Base-by-base conservation (phyloP, 2,329 filamentous ascomycete genomes). In the Trichophyton equinum region DNA sequence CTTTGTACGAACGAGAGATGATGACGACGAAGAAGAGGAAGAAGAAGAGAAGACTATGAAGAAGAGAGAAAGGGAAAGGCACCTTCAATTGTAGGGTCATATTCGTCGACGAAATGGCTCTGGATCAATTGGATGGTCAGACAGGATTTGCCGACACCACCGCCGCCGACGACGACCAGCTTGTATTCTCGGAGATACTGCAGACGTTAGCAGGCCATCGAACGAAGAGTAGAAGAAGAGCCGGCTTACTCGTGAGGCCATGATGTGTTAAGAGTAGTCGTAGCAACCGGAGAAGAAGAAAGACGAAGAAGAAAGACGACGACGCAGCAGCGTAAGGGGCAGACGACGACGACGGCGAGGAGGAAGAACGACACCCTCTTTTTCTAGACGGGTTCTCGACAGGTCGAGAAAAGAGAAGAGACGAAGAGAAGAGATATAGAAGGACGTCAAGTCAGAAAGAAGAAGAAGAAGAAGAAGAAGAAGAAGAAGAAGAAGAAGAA, bases 81-180 rank as follows among this genome's bases (percentile, higher is more conserved):
- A 78, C 94, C 94, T 88, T 99, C 94, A 72, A 99, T 97, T 71
- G 94, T 99, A 62, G 94, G 94, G 77, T 99, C 94, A 77, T 99
- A 99, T 77, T 97, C 94, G 77, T 97, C 94, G 74, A 97, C 92
- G 80, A 99, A 99, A 76, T 99, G 94, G 76, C 88, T 92, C 79
- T 91, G 87, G 71, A 89, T 90, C 77, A 92, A 85, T 81, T 97
- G 94, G 73, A 99, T 97, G 62, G 94, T 97, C 81, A 99, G 84
- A 79, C 94, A 97, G 64, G 92, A 97, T 82, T 99, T 99, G 79
- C 94, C 94, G 67, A 99, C 94, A 76, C 94, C 94, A 82, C 94
- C 94, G 71, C 95, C 94, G 70, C 94, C 94, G 67, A 99, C 91
- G 64, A 97, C 94, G 64, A 99, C 94, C 78, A 96, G 79, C 79